A percentile compares a stretch with the other conserved stretches of the same genome.
phyloP scores from a whole-genome alignment of 306 rosid genomes.

The Cicer pinnatifidum region DNA sequence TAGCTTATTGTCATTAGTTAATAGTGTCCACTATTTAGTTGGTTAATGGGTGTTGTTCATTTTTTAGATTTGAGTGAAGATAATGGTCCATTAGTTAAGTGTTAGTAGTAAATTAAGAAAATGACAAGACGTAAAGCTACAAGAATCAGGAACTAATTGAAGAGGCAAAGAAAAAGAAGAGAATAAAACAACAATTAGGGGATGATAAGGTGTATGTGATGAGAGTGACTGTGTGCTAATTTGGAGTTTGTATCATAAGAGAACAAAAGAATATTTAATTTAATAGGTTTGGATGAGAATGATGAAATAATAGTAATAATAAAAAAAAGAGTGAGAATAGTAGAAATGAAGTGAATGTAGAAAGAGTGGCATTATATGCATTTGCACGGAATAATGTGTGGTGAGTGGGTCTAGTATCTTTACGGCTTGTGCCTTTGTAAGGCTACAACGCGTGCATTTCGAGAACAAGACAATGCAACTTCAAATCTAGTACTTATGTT shows the following conservation, averaged over 20 bases:
- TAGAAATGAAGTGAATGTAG: background rate
- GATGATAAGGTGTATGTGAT: conserved; percentile 40
- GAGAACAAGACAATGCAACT: conserved; percentile 13
- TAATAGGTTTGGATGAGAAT: conserved; percentile 23
- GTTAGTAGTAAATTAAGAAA: conserved; percentile 29
- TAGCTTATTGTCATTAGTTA: too few relatives aligned
- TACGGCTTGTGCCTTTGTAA: conserved; percentile 54
- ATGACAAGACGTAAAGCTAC: conserved; percentile 40
- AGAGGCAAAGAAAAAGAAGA: conserved; percentile 12
- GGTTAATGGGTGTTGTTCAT: too few relatives aligned
- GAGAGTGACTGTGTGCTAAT: background rate
- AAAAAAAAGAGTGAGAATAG: background rate
- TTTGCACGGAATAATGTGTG: background rate
- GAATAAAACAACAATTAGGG: conserved; percentile 39
- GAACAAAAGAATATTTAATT: conserved; percentile 47
- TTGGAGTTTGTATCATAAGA: conserved; percentile 38
- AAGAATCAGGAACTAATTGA: conserved; percentile 33
- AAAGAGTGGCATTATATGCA: background rate
- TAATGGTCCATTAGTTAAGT: background rate
- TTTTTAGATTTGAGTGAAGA: too few relatives aligned
- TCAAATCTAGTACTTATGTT: conserved; percentile 18
- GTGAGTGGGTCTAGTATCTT: conserved; percentile 50
- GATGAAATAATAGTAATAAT: conserved; percentile 25
- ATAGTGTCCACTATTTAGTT: too few relatives aligned
- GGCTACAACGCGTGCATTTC: conserved; percentile 73